Conservation (phyloP, 345 rosid genomes). For the Iberis pinnata region DNA sequence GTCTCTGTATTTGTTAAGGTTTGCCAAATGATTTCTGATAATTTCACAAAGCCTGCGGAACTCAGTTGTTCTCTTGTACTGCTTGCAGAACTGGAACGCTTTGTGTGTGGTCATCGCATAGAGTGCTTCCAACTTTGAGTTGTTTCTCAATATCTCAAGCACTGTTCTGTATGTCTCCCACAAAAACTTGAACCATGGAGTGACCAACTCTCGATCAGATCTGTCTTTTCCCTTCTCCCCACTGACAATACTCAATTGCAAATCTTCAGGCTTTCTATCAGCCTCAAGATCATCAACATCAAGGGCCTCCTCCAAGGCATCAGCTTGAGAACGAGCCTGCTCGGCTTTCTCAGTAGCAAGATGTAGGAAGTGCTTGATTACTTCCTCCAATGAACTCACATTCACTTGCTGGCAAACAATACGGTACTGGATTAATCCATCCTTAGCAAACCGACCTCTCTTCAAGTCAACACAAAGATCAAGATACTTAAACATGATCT, state of each 20-base stretch:
- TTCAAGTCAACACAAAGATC: conserved; percentile 96
- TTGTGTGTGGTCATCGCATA: conserved; percentile 99
- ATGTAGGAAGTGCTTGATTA: conserved; percentile 91
- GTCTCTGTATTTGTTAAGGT: conserved; percentile 91
- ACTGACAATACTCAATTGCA: conserved; percentile 95
- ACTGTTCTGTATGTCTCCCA: conserved; percentile 99
- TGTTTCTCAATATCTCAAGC: conserved; percentile 89
- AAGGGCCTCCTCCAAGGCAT: conserved; percentile 94
- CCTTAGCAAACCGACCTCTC: conserved; percentile 89
- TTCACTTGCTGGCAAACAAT: conserved; percentile 96
- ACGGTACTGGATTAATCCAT: conserved; percentile 90
- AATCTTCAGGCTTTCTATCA: conserved; percentile 90
- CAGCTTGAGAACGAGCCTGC: conserved; percentile 87
- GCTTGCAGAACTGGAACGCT: conserved; percentile 98
- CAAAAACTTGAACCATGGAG: conserved; percentile 98
- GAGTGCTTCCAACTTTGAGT: conserved; percentile 92
- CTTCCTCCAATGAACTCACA: conserved; percentile 94
- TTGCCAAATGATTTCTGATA: conserved; percentile 82
- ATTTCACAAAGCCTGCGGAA: conserved; percentile 96
- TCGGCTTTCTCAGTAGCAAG: conserved; percentile 96
- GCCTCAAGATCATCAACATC: conserved; percentile 99
- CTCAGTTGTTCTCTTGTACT: conserved; percentile 87
- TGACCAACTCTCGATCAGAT: conserved; percentile 94
- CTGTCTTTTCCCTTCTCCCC: conserved; percentile 99
- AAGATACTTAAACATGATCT: conserved; percentile 89